Evolutionary conservation across 2,329 filamentous ascomycete species (phyloP).

Genomic region (Magnaporthiopsis poae): DNA sequence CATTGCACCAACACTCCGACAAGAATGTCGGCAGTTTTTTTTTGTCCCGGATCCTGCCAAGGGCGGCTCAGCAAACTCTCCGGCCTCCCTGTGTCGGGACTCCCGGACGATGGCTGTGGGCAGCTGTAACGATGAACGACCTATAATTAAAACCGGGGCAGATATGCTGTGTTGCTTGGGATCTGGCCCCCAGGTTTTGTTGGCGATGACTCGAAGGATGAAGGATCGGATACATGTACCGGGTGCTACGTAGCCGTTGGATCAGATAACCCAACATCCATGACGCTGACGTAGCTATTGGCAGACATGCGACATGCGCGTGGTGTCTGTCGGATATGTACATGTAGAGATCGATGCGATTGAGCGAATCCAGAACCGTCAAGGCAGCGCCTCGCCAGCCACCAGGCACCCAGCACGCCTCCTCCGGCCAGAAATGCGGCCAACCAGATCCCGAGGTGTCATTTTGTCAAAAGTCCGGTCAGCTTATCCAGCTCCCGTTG

Average conservation of each 20-base stretch:
- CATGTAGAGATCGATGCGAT: no score
- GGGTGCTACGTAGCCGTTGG: neutral
- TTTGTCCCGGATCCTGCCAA: neutral
- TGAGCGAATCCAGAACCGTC: no score
- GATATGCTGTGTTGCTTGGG: neutral
- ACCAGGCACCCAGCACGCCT: neutral
- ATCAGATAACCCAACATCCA: neutral
- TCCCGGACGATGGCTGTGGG: neutral
- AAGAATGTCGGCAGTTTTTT: no score
- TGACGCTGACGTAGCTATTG: no score
- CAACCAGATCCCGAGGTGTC: no score
- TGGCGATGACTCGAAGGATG: neutral
- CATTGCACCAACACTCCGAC: neutral
- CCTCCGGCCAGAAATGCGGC: no score
- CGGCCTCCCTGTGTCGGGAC: neutral
- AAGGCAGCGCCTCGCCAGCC: neutral
- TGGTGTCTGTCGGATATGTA: no score
- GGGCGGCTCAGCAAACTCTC: neutral
- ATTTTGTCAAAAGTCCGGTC: no score
- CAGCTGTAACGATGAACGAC: neutral
- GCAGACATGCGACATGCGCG: no score
- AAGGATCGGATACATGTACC: neutral
- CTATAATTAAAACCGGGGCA: neutral
- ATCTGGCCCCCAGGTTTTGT: neutral
- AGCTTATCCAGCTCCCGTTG: neutral